These are phyloP conservation scores for Cladophialophora immunda DNA, from an alignment of 2,329 filamentous ascomycete species.

Conservation along the genomic window DNA sequence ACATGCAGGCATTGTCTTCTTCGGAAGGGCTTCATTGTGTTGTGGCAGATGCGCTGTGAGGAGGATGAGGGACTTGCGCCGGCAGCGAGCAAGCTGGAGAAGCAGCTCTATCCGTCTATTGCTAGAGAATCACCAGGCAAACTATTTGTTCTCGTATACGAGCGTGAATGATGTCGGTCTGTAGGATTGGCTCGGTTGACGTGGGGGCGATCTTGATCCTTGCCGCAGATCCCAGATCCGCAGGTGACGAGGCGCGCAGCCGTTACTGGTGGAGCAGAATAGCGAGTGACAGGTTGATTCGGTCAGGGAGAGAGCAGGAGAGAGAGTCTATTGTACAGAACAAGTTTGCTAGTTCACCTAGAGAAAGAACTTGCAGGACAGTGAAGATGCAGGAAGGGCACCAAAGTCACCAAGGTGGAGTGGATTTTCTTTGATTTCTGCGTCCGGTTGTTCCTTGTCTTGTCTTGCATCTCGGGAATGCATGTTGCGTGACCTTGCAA, in stretches of 20 bases:
- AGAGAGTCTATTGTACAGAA: slow-evolving; percentile 5
- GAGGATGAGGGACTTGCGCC: not conserved
- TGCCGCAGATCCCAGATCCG: slow-evolving; percentile 23
- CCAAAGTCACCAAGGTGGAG: slow-evolving; percentile 7
- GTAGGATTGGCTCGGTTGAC: slow-evolving; percentile 22
- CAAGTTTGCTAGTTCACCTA: not conserved
- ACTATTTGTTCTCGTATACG: slow-evolving; percentile 8
- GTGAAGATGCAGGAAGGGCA: not conserved
- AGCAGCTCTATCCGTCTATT: slow-evolving; percentile 12
- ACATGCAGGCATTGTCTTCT: slow-evolving; percentile 29
- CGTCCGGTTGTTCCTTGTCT: slow-evolving; percentile 19
- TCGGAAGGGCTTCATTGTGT: slow-evolving; percentile 33
- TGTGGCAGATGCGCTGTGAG: not conserved
- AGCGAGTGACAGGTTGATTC: slow-evolving; percentile 10
- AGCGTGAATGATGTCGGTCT: not conserved
- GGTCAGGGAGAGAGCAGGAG: slow-evolving; percentile 6
- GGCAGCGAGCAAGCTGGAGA: slow-evolving; percentile 14
- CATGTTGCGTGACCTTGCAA: slow-evolving; percentile 13
- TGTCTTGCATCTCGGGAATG: slow-evolving; percentile 21
- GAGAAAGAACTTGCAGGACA: not conserved
- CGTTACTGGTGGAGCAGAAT: slow-evolving; percentile 10
- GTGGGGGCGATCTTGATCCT: slow-evolving; percentile 24
- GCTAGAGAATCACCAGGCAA: not conserved
- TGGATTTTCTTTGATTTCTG: slow-evolving; percentile 21
- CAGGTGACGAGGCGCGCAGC: slow-evolving; percentile 15